Base-by-base conservation (phyloP, 2,329 filamentous ascomycete genomes). In the Penicillium palitans region DNA sequence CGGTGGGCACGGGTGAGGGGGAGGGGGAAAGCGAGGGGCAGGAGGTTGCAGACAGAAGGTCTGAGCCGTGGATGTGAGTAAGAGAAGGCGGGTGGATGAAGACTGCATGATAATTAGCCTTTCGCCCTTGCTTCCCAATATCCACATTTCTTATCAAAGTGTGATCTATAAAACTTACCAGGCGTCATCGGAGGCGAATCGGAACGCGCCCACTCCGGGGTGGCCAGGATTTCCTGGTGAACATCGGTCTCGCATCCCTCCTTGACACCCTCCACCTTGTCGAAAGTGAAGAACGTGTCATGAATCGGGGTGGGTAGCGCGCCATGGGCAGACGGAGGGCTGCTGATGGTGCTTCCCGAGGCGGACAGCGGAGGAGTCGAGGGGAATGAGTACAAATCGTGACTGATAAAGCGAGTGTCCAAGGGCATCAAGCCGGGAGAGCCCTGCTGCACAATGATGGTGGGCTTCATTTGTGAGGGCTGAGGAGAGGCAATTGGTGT, bases 21-120 rank as follows among this genome's bases (percentile, higher is more conserved):
- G 91, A 96, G 21, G 92, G 91, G 29, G 91, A 96, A 63, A 95
- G 85, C 59, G 91, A 95, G 66, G 91, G 90, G 80, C 89, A 93
- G 46, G 89, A 77, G 41, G 81, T 83, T 54, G 87, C 84, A 66
- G 90, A 90, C 66, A 91, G 81, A 67, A 91, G 83, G 75, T 93
- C 90, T 73, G 84, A 87, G 70, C 79, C 13, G 6, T 74, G 81
- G 78, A 79, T 85, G 73, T 78, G 78, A 74, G 81, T 84, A 78
- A 87, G 82, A 75, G 89, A 87, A 69, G 82, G 82, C 69, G 86
- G 83, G 75, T 88, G 85, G 68, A 88, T 84, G 74, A 86, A 89
- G 55, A 88, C 87, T 86, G 66, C 45, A 49, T 52, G 60, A 65
- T 52, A 55, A 64, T 74, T 69, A 73, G 69, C 59, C 41, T 60